Conservation (phyloP, 345 rosid species). For the Cardamine occulta region DNA sequence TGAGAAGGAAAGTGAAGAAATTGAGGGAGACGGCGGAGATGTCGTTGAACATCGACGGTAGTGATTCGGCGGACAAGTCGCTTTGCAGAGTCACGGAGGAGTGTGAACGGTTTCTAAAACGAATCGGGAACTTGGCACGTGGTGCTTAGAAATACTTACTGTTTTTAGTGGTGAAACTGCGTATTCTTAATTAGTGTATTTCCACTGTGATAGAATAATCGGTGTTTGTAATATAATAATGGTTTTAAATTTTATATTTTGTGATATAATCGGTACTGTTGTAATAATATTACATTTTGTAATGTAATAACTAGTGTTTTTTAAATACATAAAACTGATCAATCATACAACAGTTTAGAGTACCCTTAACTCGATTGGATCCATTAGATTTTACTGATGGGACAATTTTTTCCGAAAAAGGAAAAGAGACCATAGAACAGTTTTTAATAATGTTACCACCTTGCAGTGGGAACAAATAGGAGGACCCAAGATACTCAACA, state of each 20-base stretch:
- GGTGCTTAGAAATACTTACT: constrained; percentile 36
- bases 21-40: constrained; percentile 42
- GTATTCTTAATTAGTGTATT: neutral
- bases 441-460: no score
- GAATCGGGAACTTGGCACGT: constrained; percentile 35
- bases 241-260: neutral
- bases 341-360: no score
- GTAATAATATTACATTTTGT: neutral
- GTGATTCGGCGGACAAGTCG: constrained; percentile 37
- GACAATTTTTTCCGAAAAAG: no score
- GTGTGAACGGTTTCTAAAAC: constrained; percentile 25
- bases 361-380: no score
- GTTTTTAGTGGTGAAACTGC: neutral
- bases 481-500: no score
- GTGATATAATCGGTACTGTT: constrained; percentile 3
- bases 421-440: no score
- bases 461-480: no score
- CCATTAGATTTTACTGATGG: no score
- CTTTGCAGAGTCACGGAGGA: constrained; percentile 38
- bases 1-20: constrained; percentile 52
- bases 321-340: neutral
- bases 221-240: constrained; percentile 7
- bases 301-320: neutral
- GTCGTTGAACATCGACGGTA: constrained; percentile 36
- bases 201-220: constrained; percentile 7